Evolutionary conservation across 1,139 yeast genomes (phyloP).

Genomic region (Pichiaceae sp.): DNA sequence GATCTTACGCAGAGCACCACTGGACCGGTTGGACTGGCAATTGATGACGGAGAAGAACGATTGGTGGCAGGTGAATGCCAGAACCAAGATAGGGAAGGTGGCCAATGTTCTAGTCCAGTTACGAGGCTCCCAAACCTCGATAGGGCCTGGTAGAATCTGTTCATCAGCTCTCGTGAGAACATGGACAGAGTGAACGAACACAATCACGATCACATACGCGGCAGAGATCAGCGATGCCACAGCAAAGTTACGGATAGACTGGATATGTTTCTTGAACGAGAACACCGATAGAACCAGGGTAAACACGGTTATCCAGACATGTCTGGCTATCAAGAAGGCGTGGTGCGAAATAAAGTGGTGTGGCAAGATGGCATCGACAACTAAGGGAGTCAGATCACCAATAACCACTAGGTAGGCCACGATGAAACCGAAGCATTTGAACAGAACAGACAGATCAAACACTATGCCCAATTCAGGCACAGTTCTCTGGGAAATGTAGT

Average conservation of each 20-base stretch:
- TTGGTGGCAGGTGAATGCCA: slow-evolving; percentile 78
- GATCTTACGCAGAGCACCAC: slow-evolving; percentile 44
- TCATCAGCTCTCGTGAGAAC: slow-evolving; percentile 28
- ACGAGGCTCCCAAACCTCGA: slow-evolving; percentile 29
- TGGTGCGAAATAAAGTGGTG: slow-evolving; percentile 16
- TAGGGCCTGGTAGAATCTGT: slow-evolving; percentile 27
- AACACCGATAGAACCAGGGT: slow-evolving; percentile 54
- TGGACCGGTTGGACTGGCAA: slow-evolving; percentile 48
- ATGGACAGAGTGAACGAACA: slow-evolving; percentile 43
- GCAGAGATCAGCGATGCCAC: slow-evolving; percentile 62
- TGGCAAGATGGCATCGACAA: slow-evolving; percentile 37
- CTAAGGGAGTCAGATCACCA: slow-evolving; percentile 72
- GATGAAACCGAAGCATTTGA: slow-evolving; percentile 83
- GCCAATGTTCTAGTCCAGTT: slow-evolving; percentile 29
- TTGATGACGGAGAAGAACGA: slow-evolving; percentile 72
- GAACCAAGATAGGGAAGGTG: slow-evolving; percentile 66
- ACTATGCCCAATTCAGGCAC: slow-evolving; percentile 39
- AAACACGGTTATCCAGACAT: slow-evolving; percentile 58
- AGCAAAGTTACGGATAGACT: slow-evolving; percentile 63
- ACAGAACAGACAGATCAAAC: slow-evolving; percentile 80
- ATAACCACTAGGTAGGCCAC: slow-evolving; percentile 67
- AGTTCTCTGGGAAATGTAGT: slow-evolving; percentile 44
- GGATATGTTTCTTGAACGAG: slow-evolving; percentile 55
- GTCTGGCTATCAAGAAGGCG: slow-evolving; percentile 33
- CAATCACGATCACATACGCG: slow-evolving; percentile 54